Evolutionary conservation across 2,329 filamentous ascomycete genomes (phyloP).

Genomic region (Nigrograna mackinnonii): DNA sequence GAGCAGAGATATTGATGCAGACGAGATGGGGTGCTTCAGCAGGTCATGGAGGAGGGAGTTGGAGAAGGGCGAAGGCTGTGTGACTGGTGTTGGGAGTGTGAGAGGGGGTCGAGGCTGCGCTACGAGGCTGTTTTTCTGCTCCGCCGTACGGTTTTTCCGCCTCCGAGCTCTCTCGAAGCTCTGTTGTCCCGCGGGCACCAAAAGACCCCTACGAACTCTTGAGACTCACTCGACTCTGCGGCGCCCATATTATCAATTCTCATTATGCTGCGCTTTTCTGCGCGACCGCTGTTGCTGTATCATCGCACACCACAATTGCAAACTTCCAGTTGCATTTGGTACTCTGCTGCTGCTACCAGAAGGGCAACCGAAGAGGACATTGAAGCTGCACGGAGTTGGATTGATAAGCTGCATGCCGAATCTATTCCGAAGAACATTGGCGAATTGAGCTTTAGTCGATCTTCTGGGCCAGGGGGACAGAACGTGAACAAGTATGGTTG

Average conservation of each 20-base stretch:
- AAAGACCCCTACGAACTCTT: too few species aligned
- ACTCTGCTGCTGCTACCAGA: background rate
- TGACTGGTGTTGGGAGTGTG: background rate
- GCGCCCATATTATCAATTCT: too few species aligned
- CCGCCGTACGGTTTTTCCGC: too few species aligned
- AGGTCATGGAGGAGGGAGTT: background rate
- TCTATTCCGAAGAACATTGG: conserved; percentile 61
- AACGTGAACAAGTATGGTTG: conserved; percentile 69
- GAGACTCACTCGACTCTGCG: too few species aligned
- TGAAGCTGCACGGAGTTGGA: conserved; percentile 58
- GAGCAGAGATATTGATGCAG: conserved; percentile 3
- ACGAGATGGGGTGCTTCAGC: conserved; percentile 2
- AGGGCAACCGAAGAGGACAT: conserved; percentile 31
- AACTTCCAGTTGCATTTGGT: background rate
- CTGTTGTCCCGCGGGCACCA: too few species aligned
- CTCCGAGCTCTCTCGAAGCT: too few species aligned
- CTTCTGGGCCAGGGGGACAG: conserved; percentile 67
- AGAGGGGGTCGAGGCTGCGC: too few species aligned
- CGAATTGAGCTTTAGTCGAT: conserved; percentile 65
- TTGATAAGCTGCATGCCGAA: conserved; percentile 55
- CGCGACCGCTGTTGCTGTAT: background rate
- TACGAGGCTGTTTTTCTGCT: too few species aligned
- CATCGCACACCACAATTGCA: background rate
- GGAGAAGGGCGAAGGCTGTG: background rate
- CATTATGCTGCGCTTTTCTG: background rate